These are phyloP conservation scores for Arthrobotrys megalospora DNA, from an alignment of 2,329 filamentous ascomycete species.

Conservation along the genomic window DNA sequence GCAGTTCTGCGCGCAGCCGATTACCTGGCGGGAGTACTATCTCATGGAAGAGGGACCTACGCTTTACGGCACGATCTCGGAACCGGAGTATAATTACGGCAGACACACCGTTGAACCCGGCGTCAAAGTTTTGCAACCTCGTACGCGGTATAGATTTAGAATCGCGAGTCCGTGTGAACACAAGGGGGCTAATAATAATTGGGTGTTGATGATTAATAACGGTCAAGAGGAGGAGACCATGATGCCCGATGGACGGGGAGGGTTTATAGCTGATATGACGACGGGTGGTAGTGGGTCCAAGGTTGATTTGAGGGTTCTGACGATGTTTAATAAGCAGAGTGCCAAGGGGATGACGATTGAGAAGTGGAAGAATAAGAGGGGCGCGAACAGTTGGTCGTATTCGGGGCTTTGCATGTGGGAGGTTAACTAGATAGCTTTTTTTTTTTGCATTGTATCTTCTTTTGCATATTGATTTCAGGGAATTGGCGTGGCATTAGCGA, in stretches of 20 bases:
- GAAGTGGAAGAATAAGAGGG: constrained; percentile 39
- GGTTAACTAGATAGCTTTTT: neutral
- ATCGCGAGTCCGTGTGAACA: constrained; percentile 42
- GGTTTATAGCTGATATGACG: constrained; percentile 31
- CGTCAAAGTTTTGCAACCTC: constrained; percentile 17
- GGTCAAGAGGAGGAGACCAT: constrained; percentile 30
- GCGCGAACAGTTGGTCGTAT: constrained; percentile 31
- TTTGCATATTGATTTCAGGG: constrained; percentile 4
- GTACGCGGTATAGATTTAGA: constrained; percentile 45
- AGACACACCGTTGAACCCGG: constrained; percentile 37
- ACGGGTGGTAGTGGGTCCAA: constrained; percentile 26
- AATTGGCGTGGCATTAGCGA: constrained; percentile 25
- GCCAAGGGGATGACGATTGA: constrained; percentile 40
- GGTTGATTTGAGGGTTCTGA: constrained; percentile 25
- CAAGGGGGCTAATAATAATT: constrained; percentile 19
- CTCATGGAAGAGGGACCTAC: constrained; percentile 31
- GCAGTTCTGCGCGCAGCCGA: constrained; percentile 40
- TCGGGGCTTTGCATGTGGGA: constrained; percentile 33
- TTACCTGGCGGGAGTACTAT: constrained; percentile 44
- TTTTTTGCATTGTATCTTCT: constrained; percentile 18
- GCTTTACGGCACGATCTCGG: constrained; percentile 18
- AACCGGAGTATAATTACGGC: constrained; percentile 34
- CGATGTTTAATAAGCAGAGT: constrained; percentile 32
- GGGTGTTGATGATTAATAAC: constrained; percentile 38
- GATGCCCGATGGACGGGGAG: constrained; percentile 41